These are phyloP conservation scores for Verticillium alfalfae DNA, from an alignment of 2,329 filamentous ascomycete species.

Conservation along the genomic window DNA sequence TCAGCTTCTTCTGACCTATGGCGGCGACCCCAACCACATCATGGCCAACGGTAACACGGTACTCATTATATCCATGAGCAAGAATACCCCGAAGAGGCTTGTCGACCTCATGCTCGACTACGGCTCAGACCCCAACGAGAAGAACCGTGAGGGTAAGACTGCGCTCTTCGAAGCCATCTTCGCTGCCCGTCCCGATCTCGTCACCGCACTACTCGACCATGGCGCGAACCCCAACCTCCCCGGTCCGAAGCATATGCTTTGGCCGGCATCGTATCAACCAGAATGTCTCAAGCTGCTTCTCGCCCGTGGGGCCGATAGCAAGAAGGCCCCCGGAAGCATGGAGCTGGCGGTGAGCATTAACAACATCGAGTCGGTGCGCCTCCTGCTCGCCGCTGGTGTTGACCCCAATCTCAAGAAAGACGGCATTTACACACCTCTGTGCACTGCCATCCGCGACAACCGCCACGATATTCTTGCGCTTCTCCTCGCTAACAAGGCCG, in stretches of 20 bases:
- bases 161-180: constrained; percentile 59
- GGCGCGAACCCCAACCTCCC: constrained; percentile 64
- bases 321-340: constrained; percentile 58
- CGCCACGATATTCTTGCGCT: constrained; percentile 55
- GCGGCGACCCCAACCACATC: constrained; percentile 49
- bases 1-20: constrained; percentile 56
- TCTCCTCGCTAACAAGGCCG: constrained; percentile 50
- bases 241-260: constrained; percentile 63
- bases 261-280: constrained; percentile 57
- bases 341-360: constrained; percentile 59
- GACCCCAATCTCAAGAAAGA: constrained; percentile 59
- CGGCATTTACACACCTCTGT: constrained; percentile 62
- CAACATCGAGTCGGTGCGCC: constrained; percentile 54
- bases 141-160: constrained; percentile 58
- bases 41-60: constrained; percentile 55
- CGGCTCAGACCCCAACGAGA: constrained; percentile 50
- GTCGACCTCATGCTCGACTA: constrained; percentile 56
- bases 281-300: constrained; percentile 54
- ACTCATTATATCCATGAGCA: constrained; percentile 55
- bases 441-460: constrained; percentile 63
- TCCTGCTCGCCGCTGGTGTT: constrained; percentile 54
- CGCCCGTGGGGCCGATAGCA: constrained; percentile 51
- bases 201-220: constrained; percentile 43
- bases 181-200: constrained; percentile 49
- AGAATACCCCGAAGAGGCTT: constrained; percentile 46